Evolutionary conservation across 306 rosid species (phyloP), one percentile per base, ranked within the genome.

Genomic region (Fragaria nilgerrensis): DNA sequence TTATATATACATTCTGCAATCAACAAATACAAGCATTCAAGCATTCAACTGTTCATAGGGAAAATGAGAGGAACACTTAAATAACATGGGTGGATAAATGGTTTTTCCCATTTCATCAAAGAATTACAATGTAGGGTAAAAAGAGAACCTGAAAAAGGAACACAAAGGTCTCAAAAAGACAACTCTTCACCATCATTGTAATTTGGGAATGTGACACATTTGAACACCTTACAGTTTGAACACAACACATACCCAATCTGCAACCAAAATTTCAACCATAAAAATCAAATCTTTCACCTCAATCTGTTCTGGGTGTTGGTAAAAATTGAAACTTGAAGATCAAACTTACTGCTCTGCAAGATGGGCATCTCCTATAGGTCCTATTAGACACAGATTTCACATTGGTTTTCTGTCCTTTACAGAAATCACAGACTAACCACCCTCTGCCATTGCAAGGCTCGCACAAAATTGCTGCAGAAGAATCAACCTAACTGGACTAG

Each of bases 201-300:
- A 85, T 89, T 74, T 43, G 98, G 99, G 79, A 92, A 96, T 75
- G 96, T 91, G 22, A 95, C 89, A 77, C 97, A 90, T 84, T 89
- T 90, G 88, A 89, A 92, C 55, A 92, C 99, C 79, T 92, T 92
- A 80, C 99, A 91, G 29, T 77, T 91, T 5, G 96, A 82, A 83
- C 99, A 89, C 74, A 96, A 77, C 19, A 89, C 77, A 77, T 71
- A 91, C 59, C 99, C 98, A 85, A 84, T 70, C 97, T 95, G 90
- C 88, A 82, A 32, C 79, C 87, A 83, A 41, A 50, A 83, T 63
- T 49, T 23, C 16, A 59, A 48, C 48, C 14, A 56, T 39, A 32
- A 20, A 27, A 16, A 34, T 36, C 25, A 75, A 75, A 59, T 8
- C 19, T 68, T 68, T 11, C 13, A 45, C 34, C 10, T 69, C 59